phyloP scores from a whole-genome alignment of 441 rosid genomes.

The Flueggea neowawraea region DNA sequence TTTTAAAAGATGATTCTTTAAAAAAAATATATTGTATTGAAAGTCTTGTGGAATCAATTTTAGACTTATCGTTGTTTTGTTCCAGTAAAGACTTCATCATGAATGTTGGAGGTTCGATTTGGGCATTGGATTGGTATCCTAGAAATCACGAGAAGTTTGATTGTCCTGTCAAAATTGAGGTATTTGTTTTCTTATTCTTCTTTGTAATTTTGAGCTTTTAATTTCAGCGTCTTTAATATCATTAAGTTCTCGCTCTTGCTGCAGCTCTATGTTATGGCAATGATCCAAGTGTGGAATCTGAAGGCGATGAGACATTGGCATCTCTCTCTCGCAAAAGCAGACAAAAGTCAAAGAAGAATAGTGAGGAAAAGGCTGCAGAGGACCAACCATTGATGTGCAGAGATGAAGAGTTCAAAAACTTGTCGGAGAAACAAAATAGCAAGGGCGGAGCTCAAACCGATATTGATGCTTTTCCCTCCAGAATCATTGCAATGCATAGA shows the following conservation, averaged over 20 bases:
- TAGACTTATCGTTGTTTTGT: conserved; percentile 15
- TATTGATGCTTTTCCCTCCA: conserved; percentile 45
- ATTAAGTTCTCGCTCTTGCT: too few relatives aligned
- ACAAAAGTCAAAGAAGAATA: too few relatives aligned
- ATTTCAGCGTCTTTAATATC: too few relatives aligned
- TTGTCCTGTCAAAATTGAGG: conserved; percentile 64
- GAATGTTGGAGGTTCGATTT: conserved; percentile 87
- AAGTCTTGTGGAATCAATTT: conserved; percentile 2
- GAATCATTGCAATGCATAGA: conserved; percentile 62
- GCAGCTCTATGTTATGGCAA: too few relatives aligned
- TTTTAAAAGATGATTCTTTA: too few relatives aligned
- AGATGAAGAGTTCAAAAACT: conserved; percentile 21
- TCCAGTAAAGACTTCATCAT: conserved; percentile 84
- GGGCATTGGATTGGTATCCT: conserved; percentile 98
- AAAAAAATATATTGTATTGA: not conserved
- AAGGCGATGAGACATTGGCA: too few relatives aligned
- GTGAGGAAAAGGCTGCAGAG: too few relatives aligned
- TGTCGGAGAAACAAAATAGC: conserved; percentile 17
- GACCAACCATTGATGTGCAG: conserved; percentile 13
- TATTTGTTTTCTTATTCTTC: conserved; percentile 20
- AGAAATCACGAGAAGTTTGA: conserved; percentile 28
- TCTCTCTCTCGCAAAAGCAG: too few relatives aligned
- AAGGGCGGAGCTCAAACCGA: conserved; percentile 15
- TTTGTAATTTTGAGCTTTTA: too few relatives aligned
- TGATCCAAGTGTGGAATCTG: too few relatives aligned